Base-by-base conservation (phyloP, 768 basidiomycete species). In the Rickenella mellea region DNA sequence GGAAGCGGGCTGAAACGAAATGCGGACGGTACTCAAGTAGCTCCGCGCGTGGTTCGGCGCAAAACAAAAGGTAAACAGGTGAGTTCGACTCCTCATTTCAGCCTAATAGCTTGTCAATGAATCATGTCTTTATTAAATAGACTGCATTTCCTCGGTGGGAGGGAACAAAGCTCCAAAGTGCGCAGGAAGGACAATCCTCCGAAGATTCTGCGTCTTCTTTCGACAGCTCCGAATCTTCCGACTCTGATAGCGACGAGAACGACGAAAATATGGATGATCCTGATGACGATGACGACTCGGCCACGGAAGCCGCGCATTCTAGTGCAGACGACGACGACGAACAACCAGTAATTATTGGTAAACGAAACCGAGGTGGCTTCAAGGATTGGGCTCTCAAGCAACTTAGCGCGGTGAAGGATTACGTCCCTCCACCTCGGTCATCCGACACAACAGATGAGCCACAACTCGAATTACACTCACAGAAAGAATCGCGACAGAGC, bases 341-440 rank as follows among this genome's bases (percentile, higher is more conserved):
- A 20, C 60, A 56, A 20, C 20, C 48, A 11, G 51, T 53, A 12
- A 47, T 51, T 19, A 53, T 49, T 40, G 58, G 50, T 39, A 69
- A 63, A 51, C 55, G 58, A 11, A 77, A 68, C 46, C 55, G 57
- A 22, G 52, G 64, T 3, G 73, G 76, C 6, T 97, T 96, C 73
- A 96, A 96, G 57, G 70, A 80, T 29, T 96, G 93, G 93, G 93
- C 92, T 0, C 55, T 80, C 47, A 74, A 82, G 42, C 91, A 96
- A 55, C 69, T 87, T 40, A 78, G 67, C 39, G 54, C 50, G 3
- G 71, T 62, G 15, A 76, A 75, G 50, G 59, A 57, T 29, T 66
- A 72, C 35, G 48, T 35, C 41, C 50, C 21, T 26, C 52, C 53
- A 19, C 35, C 51, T 12, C 53, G 62, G 7, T 57, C 60, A 8